These are phyloP conservation scores for Hirschioporus abietinus DNA, from an alignment of 768 basidiomycete genomes.

Conservation along the genomic window DNA sequence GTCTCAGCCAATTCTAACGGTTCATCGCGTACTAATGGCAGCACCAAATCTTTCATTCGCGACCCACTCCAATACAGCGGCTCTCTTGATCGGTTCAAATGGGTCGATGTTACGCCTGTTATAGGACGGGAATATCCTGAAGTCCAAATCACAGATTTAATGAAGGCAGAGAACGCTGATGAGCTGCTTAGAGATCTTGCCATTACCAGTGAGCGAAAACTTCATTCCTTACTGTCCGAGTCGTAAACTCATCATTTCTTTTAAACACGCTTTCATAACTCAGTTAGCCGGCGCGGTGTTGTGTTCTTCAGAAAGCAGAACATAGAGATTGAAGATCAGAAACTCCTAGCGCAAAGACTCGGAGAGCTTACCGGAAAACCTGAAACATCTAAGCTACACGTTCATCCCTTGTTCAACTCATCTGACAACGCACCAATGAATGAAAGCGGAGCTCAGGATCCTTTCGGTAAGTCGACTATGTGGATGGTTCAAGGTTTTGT, in stretches of 20 bases:
- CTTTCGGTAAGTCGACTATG: not conserved
- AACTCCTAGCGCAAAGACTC: conserved; percentile 40
- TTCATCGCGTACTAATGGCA: not conserved
- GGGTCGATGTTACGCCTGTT: not conserved
- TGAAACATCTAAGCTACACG: conserved; percentile 41
- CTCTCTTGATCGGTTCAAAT: not conserved
- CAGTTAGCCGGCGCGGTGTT: conserved; percentile 38
- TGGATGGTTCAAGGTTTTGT: not conserved
- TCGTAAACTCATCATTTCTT: not conserved
- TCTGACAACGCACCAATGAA: not conserved
- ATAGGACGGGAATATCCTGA: conserved; percentile 33
- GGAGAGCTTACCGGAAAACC: conserved; percentile 49
- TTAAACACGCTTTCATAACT: too few species aligned
- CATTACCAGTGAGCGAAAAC: not conserved
- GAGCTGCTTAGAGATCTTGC: not conserved
- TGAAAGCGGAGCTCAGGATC: not conserved
- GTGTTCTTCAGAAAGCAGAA: conserved; percentile 60
- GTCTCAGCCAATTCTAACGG: not conserved
- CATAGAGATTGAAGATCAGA: conserved; percentile 45
- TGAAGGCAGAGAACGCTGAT: conserved; percentile 64
- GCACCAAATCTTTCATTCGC: not conserved
- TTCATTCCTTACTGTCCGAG: not conserved
- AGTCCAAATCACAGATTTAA: conserved; percentile 97
- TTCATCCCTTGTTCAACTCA: conserved; percentile 41
- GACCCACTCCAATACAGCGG: not conserved